phyloP scores from a whole-genome alignment of 1,139 yeast species.

The Arxiozyma heterogenica region DNA sequence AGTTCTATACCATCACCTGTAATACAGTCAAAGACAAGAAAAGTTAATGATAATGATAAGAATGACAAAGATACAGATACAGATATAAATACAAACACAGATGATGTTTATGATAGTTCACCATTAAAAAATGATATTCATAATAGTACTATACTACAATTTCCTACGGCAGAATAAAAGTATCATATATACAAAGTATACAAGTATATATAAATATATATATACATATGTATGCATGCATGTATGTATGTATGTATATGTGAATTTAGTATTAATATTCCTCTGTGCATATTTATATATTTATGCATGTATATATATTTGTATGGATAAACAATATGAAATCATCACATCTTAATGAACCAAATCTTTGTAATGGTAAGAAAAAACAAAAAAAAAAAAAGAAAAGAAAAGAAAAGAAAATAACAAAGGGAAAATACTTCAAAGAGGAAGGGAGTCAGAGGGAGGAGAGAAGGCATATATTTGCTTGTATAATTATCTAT shows the following conservation, averaged over 20 bases:
- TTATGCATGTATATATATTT: too few relatives aligned
- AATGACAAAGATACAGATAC: not conserved
- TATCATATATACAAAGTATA: not conserved
- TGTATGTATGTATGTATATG: not conserved
- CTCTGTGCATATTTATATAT: not conserved
- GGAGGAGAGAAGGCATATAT: not conserved
- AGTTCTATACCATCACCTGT: constrained; percentile 24
- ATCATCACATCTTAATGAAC: not conserved
- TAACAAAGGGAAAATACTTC: not conserved
- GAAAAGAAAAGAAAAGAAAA: too few relatives aligned
- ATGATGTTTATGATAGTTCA: not conserved
- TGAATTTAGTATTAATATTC: too few relatives aligned
- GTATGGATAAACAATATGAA: not conserved
- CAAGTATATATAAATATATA: not conserved
- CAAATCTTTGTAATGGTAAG: too few relatives aligned
- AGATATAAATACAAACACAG: not conserved
- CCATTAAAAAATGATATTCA: not conserved
- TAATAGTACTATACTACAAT: constrained; percentile 1
- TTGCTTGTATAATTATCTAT: too few relatives aligned
- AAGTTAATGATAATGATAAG: not conserved
- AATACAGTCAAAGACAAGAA: constrained; percentile 4
- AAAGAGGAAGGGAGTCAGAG: not conserved
- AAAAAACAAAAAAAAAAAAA: too few relatives aligned
- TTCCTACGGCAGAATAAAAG: not conserved
- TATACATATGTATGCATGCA: not conserved